Conservation (phyloP, 192 early-diverging fungal species). For the Gonapodya sp. region DNA sequence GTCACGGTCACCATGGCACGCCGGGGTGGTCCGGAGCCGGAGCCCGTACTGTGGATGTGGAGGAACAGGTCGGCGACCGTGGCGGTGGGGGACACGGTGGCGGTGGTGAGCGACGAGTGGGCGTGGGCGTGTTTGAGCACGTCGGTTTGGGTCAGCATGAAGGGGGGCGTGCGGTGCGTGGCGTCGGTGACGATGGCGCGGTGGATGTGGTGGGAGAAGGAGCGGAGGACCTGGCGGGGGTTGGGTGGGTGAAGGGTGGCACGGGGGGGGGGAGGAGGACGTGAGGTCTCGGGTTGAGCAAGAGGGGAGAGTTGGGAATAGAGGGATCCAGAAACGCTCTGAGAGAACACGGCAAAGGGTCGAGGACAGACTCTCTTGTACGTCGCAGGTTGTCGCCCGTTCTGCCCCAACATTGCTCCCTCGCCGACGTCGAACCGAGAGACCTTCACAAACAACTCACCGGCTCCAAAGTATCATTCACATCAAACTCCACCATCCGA, state of each 20-base stretch:
- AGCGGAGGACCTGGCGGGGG: neutral
- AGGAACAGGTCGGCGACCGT: neutral
- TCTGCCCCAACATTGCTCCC: no score
- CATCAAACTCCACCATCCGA: neutral
- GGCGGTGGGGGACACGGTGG: neutral
- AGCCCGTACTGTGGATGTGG: neutral
- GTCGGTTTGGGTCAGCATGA: slow-evolving; percentile 1
- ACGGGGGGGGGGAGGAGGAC: neutral
- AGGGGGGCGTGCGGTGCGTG: neutral
- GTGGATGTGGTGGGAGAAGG: neutral
- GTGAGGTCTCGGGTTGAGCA: no score
- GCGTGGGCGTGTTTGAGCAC: neutral
- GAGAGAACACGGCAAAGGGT: no score
- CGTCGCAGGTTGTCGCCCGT: no score
- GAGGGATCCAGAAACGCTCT: no score
- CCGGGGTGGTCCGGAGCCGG: neutral
- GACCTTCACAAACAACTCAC: neutral
- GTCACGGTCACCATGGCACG: neutral
- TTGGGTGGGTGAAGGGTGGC: neutral
- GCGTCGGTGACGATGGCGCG: slow-evolving; percentile 3
- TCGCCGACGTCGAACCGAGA: no score
- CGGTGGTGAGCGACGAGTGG: neutral
- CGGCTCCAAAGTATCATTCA: neutral
- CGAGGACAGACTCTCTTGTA: no score
- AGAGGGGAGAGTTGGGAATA: no score